Percentiles rank a stretch among this genome's conserved stretches.
Conservation (phyloP, 306 rosid species). For the Vigna reflexopilosa region DNA sequence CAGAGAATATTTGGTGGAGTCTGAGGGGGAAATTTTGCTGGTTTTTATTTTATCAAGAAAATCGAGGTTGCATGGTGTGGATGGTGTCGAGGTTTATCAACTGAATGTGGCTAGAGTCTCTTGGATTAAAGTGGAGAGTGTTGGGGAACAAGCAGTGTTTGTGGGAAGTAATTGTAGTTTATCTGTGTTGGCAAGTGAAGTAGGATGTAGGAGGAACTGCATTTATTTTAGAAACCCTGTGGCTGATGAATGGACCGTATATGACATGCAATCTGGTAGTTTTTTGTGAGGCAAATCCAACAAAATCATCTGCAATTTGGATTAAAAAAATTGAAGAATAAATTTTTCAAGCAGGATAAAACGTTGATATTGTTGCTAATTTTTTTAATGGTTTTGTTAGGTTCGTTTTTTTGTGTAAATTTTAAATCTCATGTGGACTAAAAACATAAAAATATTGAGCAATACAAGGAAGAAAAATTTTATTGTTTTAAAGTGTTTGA, state of each 20-base stretch:
- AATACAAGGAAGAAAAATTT: too few relatives aligned
- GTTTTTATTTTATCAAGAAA: constrained; percentile 36
- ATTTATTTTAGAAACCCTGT: constrained; percentile 25
- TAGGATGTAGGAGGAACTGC: constrained; percentile 39
- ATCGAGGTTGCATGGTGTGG: constrained; percentile 26
- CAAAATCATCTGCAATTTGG: constrained; percentile 28
- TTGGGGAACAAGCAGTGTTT: constrained; percentile 37
- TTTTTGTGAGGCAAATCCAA: not conserved
- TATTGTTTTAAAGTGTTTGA: too few relatives aligned
- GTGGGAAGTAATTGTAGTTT: constrained; percentile 37
- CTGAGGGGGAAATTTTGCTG: constrained; percentile 39
- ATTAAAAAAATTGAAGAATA: constrained; percentile 1
- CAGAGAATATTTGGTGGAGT: constrained; percentile 42
- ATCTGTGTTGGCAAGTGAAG: constrained; percentile 35
- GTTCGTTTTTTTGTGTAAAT: too few relatives aligned
- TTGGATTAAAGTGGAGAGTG: constrained; percentile 23
- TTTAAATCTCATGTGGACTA: too few relatives aligned
- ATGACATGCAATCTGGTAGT: constrained; percentile 30
- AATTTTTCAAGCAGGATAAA: not conserved
- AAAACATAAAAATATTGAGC: too few relatives aligned
- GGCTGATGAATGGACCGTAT: constrained; percentile 30
- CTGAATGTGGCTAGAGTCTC: constrained; percentile 22
- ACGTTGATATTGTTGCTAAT: not conserved
- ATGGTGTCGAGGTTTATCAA: constrained; percentile 38
- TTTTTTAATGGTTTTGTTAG: too few relatives aligned